Evolutionary conservation across 352 stramenopile species (phyloP), one percentile per base, ranked within the genome.

Genomic region (Peronospora belbahrii): DNA sequence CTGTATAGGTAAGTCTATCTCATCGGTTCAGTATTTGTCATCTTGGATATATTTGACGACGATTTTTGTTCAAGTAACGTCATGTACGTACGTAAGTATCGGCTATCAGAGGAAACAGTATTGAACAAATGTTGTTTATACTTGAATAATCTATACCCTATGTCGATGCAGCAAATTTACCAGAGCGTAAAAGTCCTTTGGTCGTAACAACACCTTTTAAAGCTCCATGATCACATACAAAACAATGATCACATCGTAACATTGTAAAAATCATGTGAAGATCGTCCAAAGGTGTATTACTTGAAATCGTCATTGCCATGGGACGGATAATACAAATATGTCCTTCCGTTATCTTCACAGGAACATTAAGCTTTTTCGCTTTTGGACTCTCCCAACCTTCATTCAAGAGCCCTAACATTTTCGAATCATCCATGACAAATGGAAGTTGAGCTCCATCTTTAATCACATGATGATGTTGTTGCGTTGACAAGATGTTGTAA

Each of bases 261-360:
- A 95, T 95, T 13, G 82, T 91, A 67, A 95, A 95, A 48, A 95
- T 88, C 67, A 95, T 88, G 64, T 95, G 84, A 4, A 95, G 57
- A 35, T 91, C 81, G 41, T 95, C 80, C 25, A 94, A 62, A 18
- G 82, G 64, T 19, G 82, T 95, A 33, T 65, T 76, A 27, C 64
- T 89, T 10, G 80, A 88, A 30, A 89, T 83, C 6, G 76, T 94
- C 60, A 90, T 81, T 10, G 74, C 78, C 62, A 86, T 86, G 11
- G 80, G 80, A 8, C 74, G 74, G 48, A 91, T 81, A 39, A 71
- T 34, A 42, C 79, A 91, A 11, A 75, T 44, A 18, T 62, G 62
- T 13, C 70, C 70, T 22, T 78, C 67, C 24, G 68, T 90, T 40
- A 94, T 68, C 47, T 94, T 90, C 36, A 94, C 63, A 0, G 48